Evolutionary conservation across 2,329 filamentous ascomycete species (phyloP).

Genomic region (Arthrinium phaeospermum): DNA sequence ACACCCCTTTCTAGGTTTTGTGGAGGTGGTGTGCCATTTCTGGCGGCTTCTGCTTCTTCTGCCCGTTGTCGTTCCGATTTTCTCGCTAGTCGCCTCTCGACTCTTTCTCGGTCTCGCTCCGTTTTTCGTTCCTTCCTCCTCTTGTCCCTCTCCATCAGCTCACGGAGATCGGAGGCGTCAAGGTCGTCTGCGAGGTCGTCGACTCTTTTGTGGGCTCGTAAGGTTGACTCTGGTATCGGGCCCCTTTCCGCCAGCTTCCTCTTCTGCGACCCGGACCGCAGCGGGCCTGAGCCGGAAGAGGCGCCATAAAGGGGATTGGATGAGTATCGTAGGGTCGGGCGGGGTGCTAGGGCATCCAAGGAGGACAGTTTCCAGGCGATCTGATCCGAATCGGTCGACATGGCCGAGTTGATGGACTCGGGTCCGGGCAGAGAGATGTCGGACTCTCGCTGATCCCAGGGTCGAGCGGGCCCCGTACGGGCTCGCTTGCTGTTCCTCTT

Average conservation of each 20-base stretch:
- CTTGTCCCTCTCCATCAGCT: constrained; percentile 88
- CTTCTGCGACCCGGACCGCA: constrained; percentile 56
- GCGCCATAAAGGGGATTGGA: constrained; percentile 65
- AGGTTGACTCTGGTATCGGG: constrained; percentile 64
- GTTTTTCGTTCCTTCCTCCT: constrained; percentile 79
- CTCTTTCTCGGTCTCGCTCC: constrained; percentile 68
- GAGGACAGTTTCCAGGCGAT: constrained; percentile 81
- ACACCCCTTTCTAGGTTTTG: constrained; percentile 66
- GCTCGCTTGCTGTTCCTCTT: constrained; percentile 71
- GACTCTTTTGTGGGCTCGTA: constrained; percentile 67
- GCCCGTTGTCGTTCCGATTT: constrained; percentile 70
- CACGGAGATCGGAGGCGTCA: constrained; percentile 81
- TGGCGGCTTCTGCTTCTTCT: constrained; percentile 60
- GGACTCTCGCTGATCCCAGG: constrained; percentile 65
- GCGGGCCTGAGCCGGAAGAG: constrained; percentile 50
- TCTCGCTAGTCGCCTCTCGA: constrained; percentile 68
- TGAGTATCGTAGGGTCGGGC: constrained; percentile 81
- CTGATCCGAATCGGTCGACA: constrained; percentile 77
- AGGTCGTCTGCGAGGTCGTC: constrained; percentile 82
- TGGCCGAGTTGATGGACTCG: constrained; percentile 76
- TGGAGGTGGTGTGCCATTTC: constrained; percentile 56
- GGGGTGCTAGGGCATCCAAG: constrained; percentile 81
- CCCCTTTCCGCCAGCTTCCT: constrained; percentile 56
- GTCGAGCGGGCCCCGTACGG: constrained; percentile 57
- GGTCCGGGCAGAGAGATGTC: constrained; percentile 77